Conservation (phyloP, 1,139 yeast species). For the Scheffersomyces quercinus region DNA sequence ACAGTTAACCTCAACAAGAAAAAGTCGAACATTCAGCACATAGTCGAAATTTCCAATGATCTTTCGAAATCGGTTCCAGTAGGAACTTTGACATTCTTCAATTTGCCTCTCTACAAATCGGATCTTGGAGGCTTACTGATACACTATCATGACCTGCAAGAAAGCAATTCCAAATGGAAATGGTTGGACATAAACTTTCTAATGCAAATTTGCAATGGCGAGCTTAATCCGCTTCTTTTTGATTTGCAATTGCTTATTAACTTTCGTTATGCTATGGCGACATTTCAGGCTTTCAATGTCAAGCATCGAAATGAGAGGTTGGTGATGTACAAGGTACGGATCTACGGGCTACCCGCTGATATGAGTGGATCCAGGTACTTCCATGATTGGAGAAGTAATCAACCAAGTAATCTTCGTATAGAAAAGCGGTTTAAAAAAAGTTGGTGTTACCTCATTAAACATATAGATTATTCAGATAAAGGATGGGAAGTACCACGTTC, state of each 20-base stretch:
- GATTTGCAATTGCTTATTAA: slow-evolving; percentile 43
- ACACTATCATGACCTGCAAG: not conserved
- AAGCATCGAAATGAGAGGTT: not conserved
- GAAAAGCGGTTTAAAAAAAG: slow-evolving; percentile 28
- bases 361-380: slow-evolving; percentile 34
- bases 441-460: slow-evolving; percentile 32
- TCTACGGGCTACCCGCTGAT: slow-evolving; percentile 54
- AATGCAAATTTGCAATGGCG: slow-evolving; percentile 8
- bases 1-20: not conserved
- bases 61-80: slow-evolving; percentile 40
- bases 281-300: slow-evolving; percentile 32
- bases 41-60: slow-evolving; percentile 39
- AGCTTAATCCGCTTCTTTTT: slow-evolving; percentile 21
- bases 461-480: slow-evolving; percentile 38
- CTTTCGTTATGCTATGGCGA: slow-evolving; percentile 42
- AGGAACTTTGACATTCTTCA: slow-evolving; percentile 47
- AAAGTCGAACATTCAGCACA: slow-evolving; percentile 7
- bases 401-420: slow-evolving; percentile 10
- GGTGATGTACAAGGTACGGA: slow-evolving; percentile 36
- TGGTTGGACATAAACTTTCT: slow-evolving; percentile 50
- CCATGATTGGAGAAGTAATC: slow-evolving; percentile 29
- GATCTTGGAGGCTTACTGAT: slow-evolving; percentile 20
- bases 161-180: slow-evolving; percentile 38
- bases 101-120: slow-evolving; percentile 33
- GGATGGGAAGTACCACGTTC: slow-evolving; percentile 14